Percentiles rank a stretch among this genome's conserved stretches.
These are phyloP conservation scores for Friedmanniomyces endolithicus DNA, from an alignment of 495 filamentous ascomycete genomes.

Conservation along the genomic window DNA sequence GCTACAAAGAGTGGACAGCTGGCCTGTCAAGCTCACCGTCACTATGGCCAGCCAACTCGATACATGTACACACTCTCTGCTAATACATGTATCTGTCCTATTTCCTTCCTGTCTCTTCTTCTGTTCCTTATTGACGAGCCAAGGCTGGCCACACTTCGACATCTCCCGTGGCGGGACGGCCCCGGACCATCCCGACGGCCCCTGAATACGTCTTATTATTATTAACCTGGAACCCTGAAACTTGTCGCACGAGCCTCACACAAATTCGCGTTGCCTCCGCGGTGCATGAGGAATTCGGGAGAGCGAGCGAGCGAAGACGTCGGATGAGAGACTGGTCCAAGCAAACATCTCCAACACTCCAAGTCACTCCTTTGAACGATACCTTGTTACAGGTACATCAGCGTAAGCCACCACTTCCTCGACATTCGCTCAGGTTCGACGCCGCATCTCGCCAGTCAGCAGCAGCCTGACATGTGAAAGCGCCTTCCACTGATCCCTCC, in stretches of 20 bases:
- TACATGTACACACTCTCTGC: too few relatives aligned
- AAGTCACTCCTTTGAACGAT: constrained; percentile 5
- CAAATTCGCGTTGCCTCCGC: neutral
- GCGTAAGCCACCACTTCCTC: constrained; percentile 2
- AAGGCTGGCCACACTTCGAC: too few relatives aligned
- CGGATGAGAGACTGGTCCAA: neutral
- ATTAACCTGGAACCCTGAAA: too few relatives aligned
- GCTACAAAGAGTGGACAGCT: neutral
- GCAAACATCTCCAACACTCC: neutral
- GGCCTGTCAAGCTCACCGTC: neutral
- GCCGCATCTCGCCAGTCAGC: neutral
- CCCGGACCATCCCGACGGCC: too few relatives aligned
- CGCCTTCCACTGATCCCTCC: neutral
- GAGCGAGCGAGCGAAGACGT: neutral
- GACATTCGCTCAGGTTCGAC: neutral
- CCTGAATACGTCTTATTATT: too few relatives aligned
- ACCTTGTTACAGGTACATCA: neutral
- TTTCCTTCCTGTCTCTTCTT: too few relatives aligned
- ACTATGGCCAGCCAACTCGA: too few relatives aligned
- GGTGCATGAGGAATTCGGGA: neutral
- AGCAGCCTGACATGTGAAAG: constrained; percentile 1
- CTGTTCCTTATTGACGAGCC: too few relatives aligned
- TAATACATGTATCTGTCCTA: too few relatives aligned
- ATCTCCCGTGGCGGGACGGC: too few relatives aligned
- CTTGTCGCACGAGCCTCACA: neutral